Conservation (phyloP, 345 rosid genomes). For the Durio zibethinus region DNA sequence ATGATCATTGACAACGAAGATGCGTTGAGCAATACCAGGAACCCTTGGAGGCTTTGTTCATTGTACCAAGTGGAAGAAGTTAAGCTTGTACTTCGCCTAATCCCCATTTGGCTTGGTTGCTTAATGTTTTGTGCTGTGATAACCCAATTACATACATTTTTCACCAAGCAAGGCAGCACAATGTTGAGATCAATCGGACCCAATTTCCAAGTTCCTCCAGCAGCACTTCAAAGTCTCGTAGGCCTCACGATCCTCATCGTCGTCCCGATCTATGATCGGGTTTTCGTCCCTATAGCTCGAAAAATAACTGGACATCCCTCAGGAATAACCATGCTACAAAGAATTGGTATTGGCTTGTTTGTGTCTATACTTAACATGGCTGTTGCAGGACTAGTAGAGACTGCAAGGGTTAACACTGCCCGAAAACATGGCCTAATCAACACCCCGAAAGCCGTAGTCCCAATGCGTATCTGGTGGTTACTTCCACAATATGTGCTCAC, state of each 20-base stretch:
- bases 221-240: constrained; percentile 62
- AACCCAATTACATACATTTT: constrained; percentile 74
- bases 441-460: constrained; percentile 50
- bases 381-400: constrained; percentile 60
- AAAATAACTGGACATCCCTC: constrained; percentile 57
- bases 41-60: constrained; percentile 82
- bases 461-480: constrained; percentile 78
- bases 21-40: constrained; percentile 31
- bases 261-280: constrained; percentile 57
- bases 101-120: constrained; percentile 80
- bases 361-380: constrained; percentile 58
- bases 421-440: constrained; percentile 47
- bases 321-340: constrained; percentile 75
- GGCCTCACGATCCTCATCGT: constrained; percentile 66
- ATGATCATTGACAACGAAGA: constrained; percentile 59
- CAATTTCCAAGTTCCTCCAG: constrained; percentile 65
- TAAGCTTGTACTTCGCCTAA: constrained; percentile 59
- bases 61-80: constrained; percentile 87
- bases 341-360: constrained; percentile 73
- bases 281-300: constrained; percentile 59
- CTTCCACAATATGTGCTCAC: constrained; percentile 74
- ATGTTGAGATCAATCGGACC: constrained; percentile 62
- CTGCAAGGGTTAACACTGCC: constrained; percentile 54
- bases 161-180: constrained; percentile 76
- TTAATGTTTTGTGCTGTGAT: constrained; percentile 62